Evolutionary conservation across 805 yeast genomes (phyloP).

Genomic region (Nakazawaea wyomingensis): DNA sequence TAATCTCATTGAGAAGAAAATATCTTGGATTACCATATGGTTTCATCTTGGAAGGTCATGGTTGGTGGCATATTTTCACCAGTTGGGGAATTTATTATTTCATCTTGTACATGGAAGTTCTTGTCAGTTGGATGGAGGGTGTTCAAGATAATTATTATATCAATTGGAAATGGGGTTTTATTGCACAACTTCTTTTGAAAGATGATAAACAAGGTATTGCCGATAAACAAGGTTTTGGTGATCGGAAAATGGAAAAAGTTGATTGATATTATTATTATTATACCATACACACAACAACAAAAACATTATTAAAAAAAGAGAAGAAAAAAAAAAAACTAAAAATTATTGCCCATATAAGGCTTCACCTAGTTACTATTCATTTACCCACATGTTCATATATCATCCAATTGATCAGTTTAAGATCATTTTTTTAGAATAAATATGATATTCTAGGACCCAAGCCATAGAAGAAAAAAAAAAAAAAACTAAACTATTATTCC

Average conservation of each 20-base stretch:
- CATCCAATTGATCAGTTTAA: no score
- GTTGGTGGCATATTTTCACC: slow-evolving; percentile 94
- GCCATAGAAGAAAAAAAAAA: not conserved
- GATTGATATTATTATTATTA: no score
- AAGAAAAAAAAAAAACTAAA: not conserved
- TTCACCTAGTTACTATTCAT: no score
- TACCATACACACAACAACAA: no score
- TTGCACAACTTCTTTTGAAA: slow-evolving; percentile 44
- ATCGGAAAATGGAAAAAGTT: not conserved
- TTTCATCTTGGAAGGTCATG: slow-evolving; percentile 82
- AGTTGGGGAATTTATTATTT: slow-evolving; percentile 87
- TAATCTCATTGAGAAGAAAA: slow-evolving; percentile 53
- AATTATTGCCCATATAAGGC: no score
- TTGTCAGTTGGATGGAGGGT: slow-evolving; percentile 62
- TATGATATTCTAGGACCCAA: no score
- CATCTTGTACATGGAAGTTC: slow-evolving; percentile 70
- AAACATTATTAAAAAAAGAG: no score
- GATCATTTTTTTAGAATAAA: no score
- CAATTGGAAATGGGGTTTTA: slow-evolving; percentile 51
- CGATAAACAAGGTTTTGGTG: slow-evolving; percentile 5
- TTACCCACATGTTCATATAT: no score
- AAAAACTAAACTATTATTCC: no score
- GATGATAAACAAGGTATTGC: slow-evolving; percentile 10
- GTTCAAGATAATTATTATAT: slow-evolving; percentile 50
- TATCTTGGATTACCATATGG: slow-evolving; percentile 66